These are phyloP conservation scores for Aspergillus ochraceus DNA, from an alignment of 2,329 filamentous ascomycete species.

Conservation along the genomic window DNA sequence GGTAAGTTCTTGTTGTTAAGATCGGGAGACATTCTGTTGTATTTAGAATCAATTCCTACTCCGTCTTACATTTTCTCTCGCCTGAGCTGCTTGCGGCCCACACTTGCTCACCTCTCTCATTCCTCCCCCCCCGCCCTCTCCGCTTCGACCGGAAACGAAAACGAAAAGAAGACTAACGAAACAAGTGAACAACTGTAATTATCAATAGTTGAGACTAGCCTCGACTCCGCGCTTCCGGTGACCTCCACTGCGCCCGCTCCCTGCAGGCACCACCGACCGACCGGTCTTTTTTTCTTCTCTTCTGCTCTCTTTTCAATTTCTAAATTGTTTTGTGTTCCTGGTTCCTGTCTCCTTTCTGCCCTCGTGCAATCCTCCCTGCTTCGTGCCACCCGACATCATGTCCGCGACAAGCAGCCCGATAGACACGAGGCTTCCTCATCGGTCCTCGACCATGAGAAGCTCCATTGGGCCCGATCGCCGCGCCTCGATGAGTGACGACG, in stretches of 20 bases:
- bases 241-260: conserved; percentile 1
- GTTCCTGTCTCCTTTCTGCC: not conserved
- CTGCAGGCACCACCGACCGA: not conserved
- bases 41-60: too few relatives aligned
- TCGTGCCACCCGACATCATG: conserved; percentile 18
- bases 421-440: conserved; percentile 33
- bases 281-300: not conserved
- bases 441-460: conserved; percentile 35
- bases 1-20: not conserved
- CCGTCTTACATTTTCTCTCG: not conserved
- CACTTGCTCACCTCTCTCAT: not conserved
- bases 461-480: conserved; percentile 30
- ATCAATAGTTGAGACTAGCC: conserved; percentile 7
- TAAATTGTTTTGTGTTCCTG: not conserved
- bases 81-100: too few relatives aligned
- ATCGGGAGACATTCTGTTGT: not conserved
- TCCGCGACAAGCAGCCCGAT: conserved; percentile 29
- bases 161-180: not conserved
- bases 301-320: not conserved
- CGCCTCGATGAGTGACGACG: conserved; percentile 40
- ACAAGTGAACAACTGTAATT: not conserved
- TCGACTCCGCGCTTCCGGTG: conserved; percentile 8
- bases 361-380: not conserved
- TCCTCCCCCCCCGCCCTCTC: conserved; percentile 1
- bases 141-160: conserved; percentile 1